These are phyloP conservation scores for Penicillium brevicompactum DNA, from an alignment of 2,329 filamentous ascomycete genomes.

Conservation along the genomic window DNA sequence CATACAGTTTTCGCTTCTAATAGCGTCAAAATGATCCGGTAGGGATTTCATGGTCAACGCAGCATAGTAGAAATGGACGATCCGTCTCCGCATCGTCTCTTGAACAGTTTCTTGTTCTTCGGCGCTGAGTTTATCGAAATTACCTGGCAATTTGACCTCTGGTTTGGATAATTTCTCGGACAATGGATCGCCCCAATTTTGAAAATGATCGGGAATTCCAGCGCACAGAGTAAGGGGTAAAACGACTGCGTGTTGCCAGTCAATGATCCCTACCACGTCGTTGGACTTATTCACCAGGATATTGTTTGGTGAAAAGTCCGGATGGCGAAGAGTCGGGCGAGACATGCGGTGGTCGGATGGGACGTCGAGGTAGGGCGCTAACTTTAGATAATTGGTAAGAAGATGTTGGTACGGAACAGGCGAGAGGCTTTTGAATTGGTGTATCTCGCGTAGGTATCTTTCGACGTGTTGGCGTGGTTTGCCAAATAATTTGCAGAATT, in stretches of 20 bases:
- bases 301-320: conserved; percentile 33
- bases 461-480: conserved; percentile 25
- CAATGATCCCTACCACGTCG: conserved; percentile 32
- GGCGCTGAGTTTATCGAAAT: conserved; percentile 23
- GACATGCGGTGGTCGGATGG: conserved; percentile 16
- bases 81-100: conserved; percentile 24
- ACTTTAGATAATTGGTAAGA: conserved; percentile 17
- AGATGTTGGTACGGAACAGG: conserved; percentile 16
- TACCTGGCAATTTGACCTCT: conserved; percentile 25
- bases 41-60: conserved; percentile 25
- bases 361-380: conserved; percentile 21
- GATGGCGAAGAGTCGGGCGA: conserved; percentile 28
- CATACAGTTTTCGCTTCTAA: conserved; percentile 21
- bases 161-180: conserved; percentile 27
- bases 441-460: conserved; percentile 23
- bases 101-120: conserved; percentile 23
- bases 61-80: conserved; percentile 29
- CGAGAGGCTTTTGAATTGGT: conserved; percentile 14
- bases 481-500: conserved; percentile 25
- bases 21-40: conserved; percentile 27
- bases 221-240: conserved; percentile 32
- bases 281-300: conserved; percentile 30
- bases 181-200: conserved; percentile 36
- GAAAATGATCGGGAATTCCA: conserved; percentile 36
- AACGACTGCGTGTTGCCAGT: conserved; percentile 34